These are phyloP conservation scores for Micractinium sp. DNA, from an alignment of 139 green algal genomes.

Conservation along the genomic window DNA sequence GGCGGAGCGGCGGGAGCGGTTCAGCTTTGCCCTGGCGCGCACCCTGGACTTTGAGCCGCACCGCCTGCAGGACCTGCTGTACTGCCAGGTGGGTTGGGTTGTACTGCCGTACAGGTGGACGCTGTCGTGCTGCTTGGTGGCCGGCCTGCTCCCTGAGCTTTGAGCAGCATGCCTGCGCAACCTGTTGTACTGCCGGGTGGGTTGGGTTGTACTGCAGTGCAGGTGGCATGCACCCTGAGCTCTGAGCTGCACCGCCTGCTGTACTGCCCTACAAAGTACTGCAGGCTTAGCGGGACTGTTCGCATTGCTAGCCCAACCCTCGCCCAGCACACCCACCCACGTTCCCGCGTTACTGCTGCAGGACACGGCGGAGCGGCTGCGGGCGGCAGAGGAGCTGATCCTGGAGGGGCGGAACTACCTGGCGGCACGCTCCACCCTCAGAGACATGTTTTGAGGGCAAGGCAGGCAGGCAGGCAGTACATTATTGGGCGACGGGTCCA, in stretches of 20 bases:
- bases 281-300: too few relatives aligned
- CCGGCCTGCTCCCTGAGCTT: constrained; percentile 4
- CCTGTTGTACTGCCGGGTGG: constrained; percentile 21
- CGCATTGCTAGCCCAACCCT: too few relatives aligned
- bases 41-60: constrained; percentile 9
- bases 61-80: constrained; percentile 25
- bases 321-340: background rate
- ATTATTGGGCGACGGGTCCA: background rate
- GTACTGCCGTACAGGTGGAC: too few relatives aligned
- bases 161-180: background rate
- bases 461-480: background rate
- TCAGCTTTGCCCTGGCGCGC: constrained; percentile 27
- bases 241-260: too few relatives aligned
- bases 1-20: constrained; percentile 27
- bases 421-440: constrained; percentile 11
- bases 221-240: too few relatives aligned
- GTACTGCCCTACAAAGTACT: background rate
- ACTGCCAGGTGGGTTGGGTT: constrained; percentile 6
- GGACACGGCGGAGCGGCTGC: constrained; percentile 25
- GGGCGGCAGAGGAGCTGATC: background rate
- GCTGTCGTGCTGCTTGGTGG: background rate
- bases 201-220: background rate
- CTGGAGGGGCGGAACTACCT: constrained; percentile 15
- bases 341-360: background rate
- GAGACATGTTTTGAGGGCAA: constrained; percentile 21